A percentile compares a stretch with the other conserved stretches of the same genome.
Conservation (phyloP, 164 flowering plant species). For the Brasenia schreberi region DNA sequence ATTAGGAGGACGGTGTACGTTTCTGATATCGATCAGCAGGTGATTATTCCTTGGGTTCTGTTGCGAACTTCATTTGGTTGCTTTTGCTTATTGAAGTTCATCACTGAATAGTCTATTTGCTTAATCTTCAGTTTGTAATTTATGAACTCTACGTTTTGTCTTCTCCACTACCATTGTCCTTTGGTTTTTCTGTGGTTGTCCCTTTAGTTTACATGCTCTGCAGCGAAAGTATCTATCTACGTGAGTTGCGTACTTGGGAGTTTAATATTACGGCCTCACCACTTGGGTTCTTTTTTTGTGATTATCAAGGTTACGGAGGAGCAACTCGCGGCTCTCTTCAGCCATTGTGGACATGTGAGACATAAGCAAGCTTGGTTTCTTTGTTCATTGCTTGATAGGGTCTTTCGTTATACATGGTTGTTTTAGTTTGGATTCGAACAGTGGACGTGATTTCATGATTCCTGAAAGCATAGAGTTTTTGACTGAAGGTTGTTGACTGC, state of each 20-base stretch:
- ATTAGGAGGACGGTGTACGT: slow-evolving; percentile 87
- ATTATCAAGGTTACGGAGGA: slow-evolving; percentile 79
- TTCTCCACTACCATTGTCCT: not conserved
- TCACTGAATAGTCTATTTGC: not conserved
- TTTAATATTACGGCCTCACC: too few species aligned
- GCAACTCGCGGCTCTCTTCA: slow-evolving; percentile 80
- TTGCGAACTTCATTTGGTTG: too few species aligned
- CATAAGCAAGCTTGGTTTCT: not conserved
- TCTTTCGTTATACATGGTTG: not conserved
- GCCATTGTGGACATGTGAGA: slow-evolving; percentile 68
- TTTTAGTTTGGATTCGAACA: too few species aligned
- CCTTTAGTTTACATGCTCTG: not conserved
- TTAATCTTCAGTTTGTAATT: not conserved
- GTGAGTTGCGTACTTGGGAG: too few species aligned
- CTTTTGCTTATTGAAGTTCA: too few species aligned
- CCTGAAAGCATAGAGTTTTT: slow-evolving; percentile 1
- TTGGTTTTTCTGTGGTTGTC: not conserved
- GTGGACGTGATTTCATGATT: not conserved
- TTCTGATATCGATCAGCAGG: slow-evolving; percentile 95
- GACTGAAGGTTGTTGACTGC: slow-evolving; percentile 60
- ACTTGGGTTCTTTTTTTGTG: not conserved
- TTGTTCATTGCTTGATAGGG: not conserved
- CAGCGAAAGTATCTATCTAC: too few species aligned
- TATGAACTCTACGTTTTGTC: not conserved
- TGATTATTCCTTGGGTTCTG: slow-evolving; percentile 8